Percentiles rank a stretch among this genome's conserved stretches.
Conservation (phyloP, 1,284 basidiomycete genomes). For the Leccinum pallidistipes region DNA sequence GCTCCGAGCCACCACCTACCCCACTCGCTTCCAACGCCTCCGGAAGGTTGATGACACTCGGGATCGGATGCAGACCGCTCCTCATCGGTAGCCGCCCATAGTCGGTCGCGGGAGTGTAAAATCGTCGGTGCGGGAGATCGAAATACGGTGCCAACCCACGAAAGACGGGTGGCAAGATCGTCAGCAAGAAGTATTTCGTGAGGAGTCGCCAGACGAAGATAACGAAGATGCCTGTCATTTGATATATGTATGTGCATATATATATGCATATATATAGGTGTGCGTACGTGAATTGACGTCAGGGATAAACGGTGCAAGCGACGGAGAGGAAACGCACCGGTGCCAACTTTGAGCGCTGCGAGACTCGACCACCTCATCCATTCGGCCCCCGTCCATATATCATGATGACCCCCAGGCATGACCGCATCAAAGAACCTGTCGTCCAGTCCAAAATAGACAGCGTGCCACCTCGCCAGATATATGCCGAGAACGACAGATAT, state of each 20-base stretch:
- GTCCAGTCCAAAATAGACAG: conserved; percentile 39
- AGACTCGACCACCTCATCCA: conserved; percentile 54
- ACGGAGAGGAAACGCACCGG: conserved; percentile 42
- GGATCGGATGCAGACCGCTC: conserved; percentile 67
- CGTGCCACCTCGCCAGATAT: conserved; percentile 69
- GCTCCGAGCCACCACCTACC: conserved; percentile 22
- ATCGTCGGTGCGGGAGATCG: conserved; percentile 73
- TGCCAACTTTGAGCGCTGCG: conserved; percentile 59
- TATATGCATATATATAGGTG: background rate
- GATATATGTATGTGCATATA: background rate
- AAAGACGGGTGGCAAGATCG: conserved; percentile 80
- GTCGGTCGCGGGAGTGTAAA: conserved; percentile 88
- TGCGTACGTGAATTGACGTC: background rate
- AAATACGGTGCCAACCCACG: conserved; percentile 64
- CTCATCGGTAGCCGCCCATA: conserved; percentile 70
- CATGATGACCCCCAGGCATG: conserved; percentile 58
- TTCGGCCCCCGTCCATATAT: conserved; percentile 47
- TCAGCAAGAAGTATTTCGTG: conserved; percentile 74
- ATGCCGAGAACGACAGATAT: conserved; percentile 81
- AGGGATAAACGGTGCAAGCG: background rate
- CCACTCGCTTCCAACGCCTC: conserved; percentile 39
- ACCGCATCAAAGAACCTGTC: conserved; percentile 36
- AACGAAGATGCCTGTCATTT: conserved; percentile 48
- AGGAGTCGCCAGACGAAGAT: conserved; percentile 88
- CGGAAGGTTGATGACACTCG: conserved; percentile 83